Percentiles rank a stretch among this genome's conserved stretches.
Conservation (phyloP, 345 rosid species). For the Corymbia maculata region DNA sequence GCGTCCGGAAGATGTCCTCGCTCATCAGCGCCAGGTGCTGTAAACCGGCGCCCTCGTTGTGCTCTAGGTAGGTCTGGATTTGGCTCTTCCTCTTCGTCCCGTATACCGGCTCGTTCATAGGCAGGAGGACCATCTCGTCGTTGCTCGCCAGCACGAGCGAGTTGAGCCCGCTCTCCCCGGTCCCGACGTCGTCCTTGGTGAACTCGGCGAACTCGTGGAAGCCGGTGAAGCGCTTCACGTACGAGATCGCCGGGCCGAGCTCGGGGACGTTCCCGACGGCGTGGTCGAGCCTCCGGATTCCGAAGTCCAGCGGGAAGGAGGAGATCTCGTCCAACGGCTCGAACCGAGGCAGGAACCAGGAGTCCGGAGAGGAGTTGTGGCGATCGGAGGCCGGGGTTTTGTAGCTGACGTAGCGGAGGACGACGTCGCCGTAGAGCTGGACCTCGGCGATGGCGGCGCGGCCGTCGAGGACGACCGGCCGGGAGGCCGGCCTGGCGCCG, state of each 20-base stretch:
- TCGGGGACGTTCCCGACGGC: slow-evolving; percentile 91
- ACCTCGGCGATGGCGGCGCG: slow-evolving; percentile 57
- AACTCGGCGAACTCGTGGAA: slow-evolving; percentile 93
- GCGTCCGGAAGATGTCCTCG: slow-evolving; percentile 65
- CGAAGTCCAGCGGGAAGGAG: slow-evolving; percentile 62
- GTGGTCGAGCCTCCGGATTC: slow-evolving; percentile 70
- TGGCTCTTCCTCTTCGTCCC: slow-evolving; percentile 95
- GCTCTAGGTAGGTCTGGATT: slow-evolving; percentile 87
- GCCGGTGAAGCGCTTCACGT: slow-evolving; percentile 65
- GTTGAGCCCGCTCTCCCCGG: slow-evolving; percentile 78
- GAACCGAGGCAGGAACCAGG: slow-evolving; percentile 49
- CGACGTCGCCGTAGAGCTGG: slow-evolving; percentile 75
- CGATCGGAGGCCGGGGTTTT: slow-evolving; percentile 1
- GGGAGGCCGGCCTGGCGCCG: slow-evolving; percentile 48
- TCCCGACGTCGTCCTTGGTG: slow-evolving; percentile 91
- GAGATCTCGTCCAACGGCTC: slow-evolving; percentile 36
- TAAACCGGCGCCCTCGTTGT: slow-evolving; percentile 83
- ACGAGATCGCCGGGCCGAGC: slow-evolving; percentile 48
- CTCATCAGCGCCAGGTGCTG: slow-evolving; percentile 78
- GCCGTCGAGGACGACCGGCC: slow-evolving; percentile 38
- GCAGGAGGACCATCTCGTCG: slow-evolving; percentile 67
- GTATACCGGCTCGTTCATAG: slow-evolving; percentile 83
- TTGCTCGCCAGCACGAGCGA: slow-evolving; percentile 73
- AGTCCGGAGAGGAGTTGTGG: neutral
- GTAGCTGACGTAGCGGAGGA: slow-evolving; percentile 66